Evolutionary conservation across 805 yeast genomes (phyloP).

Genomic region (Ogataea corticis): DNA sequence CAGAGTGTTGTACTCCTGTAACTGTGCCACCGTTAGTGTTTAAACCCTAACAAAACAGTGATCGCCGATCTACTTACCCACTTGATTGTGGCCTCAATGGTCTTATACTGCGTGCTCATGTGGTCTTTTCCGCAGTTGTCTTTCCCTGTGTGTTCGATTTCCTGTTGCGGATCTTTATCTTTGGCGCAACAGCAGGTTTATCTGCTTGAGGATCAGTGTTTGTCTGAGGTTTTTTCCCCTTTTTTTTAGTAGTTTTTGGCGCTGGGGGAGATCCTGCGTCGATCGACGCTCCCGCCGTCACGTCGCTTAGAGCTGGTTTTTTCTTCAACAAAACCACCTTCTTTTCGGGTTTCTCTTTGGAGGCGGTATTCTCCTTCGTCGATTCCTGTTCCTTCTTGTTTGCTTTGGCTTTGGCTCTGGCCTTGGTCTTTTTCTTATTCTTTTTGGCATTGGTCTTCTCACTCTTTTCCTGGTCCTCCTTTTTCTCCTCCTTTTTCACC

Average conservation of each 20-base stretch:
- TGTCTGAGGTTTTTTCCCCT: not conserved
- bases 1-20: constrained; percentile 24
- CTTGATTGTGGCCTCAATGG: constrained; percentile 23
- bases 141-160: constrained; percentile 2
- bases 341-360: not conserved
- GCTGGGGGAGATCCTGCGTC: constrained; percentile 1
- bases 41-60: not conserved
- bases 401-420: not conserved
- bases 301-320: not conserved
- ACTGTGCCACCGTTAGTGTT: constrained; percentile 7
- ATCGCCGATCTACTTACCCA: constrained; percentile 20
- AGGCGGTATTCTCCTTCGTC: not conserved
- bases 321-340: constrained; percentile 1
- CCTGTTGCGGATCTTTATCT: not conserved
- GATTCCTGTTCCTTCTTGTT: not conserved
- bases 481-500: constrained; percentile 3
- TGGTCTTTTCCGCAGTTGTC: not conserved
- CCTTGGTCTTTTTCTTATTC: not conserved
- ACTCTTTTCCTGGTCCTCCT: not conserved
- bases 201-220: not conserved
- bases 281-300: constrained; percentile 2
- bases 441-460: not conserved
- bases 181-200: not conserved
- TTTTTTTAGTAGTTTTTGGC: constrained; percentile 1
- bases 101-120: constrained; percentile 16